phyloP scores from a whole-genome alignment of 768 basidiomycete genomes.

The Termitomyces heimii region DNA sequence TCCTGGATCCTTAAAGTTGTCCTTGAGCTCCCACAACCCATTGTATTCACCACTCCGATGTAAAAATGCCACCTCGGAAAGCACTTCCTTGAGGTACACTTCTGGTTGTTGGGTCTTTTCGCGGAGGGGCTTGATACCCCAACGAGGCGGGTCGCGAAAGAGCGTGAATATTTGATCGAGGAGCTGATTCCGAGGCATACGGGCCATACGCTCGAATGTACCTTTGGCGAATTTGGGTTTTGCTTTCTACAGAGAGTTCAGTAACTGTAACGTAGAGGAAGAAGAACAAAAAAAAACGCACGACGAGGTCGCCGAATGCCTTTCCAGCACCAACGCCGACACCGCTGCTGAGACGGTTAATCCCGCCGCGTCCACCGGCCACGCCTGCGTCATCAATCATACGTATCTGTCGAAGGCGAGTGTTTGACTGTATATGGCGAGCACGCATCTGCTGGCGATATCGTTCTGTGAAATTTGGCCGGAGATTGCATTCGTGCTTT shows the following conservation, averaged over 20 bases:
- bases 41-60: constrained; percentile 79
- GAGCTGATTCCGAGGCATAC: constrained; percentile 84
- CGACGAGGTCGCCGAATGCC: constrained; percentile 62
- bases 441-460: constrained; percentile 73
- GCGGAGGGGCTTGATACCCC: constrained; percentile 72
- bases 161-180: constrained; percentile 75
- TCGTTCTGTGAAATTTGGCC: constrained; percentile 58
- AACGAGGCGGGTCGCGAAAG: constrained; percentile 76
- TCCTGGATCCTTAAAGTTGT: constrained; percentile 62
- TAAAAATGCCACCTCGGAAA: constrained; percentile 69
- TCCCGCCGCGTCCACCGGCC: constrained; percentile 62
- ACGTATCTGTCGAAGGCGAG: constrained; percentile 58
- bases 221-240: constrained; percentile 66
- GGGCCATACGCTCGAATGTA: constrained; percentile 83
- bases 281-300: constrained; percentile 29
- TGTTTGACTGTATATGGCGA: constrained; percentile 60
- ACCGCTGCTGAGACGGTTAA: constrained; percentile 77
- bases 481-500: constrained; percentile 74
- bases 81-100: constrained; percentile 78
- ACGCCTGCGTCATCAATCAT: constrained; percentile 71
- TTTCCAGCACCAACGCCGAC: constrained; percentile 51
- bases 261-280: constrained; percentile 1
- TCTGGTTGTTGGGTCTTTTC: constrained; percentile 85
- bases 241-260: constrained; percentile 38
- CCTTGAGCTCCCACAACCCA: constrained; percentile 75